Conservation (phyloP, 805 yeast genomes). For the Kodamaea neixiangensis region DNA sequence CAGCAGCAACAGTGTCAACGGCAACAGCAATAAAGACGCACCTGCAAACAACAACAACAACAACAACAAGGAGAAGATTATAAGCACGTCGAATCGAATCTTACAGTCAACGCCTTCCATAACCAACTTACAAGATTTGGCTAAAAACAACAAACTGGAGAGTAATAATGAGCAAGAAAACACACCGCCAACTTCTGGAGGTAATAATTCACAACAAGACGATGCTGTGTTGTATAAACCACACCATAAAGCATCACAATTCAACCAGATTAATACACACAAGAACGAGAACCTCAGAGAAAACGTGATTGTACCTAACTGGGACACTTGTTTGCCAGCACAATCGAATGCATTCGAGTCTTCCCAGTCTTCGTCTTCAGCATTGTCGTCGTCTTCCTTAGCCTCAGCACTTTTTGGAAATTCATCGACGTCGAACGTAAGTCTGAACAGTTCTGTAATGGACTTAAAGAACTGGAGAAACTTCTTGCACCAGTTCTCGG, state of each 20-base stretch:
- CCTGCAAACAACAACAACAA: conserved; percentile 11
- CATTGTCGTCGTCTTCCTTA: conserved; percentile 21
- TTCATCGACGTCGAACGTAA: conserved; percentile 26
- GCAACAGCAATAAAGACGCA: no score
- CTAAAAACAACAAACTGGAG: conserved; percentile 10
- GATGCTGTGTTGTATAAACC: conserved; percentile 49
- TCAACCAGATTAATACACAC: conserved; percentile 44
- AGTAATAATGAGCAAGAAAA: conserved; percentile 11
- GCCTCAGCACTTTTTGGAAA: conserved; percentile 26
- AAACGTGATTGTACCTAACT: conserved; percentile 43
- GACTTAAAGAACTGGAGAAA: conserved; percentile 40
- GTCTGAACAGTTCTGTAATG: conserved; percentile 20
- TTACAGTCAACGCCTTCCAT: conserved; percentile 33
- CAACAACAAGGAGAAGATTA: conserved; percentile 12
- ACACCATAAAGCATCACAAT: conserved; percentile 41
- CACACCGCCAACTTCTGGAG: conserved; percentile 8
- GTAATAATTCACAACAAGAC: conserved; percentile 20
- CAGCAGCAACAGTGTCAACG: conserved; percentile 11
- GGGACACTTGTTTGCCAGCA: conserved; percentile 40
- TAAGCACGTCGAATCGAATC: conserved; percentile 27
- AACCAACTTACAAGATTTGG: conserved; percentile 12
- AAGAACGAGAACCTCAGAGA: conserved; percentile 44
- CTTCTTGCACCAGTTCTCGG: conserved; percentile 35
- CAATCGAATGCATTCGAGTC: conserved; percentile 21
- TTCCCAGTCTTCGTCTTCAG: conserved; percentile 20